Percentiles rank a stretch among this genome's conserved stretches.
Conservation (phyloP, 2,329 filamentous ascomycete genomes). For the Colletotrichum sublineola region DNA sequence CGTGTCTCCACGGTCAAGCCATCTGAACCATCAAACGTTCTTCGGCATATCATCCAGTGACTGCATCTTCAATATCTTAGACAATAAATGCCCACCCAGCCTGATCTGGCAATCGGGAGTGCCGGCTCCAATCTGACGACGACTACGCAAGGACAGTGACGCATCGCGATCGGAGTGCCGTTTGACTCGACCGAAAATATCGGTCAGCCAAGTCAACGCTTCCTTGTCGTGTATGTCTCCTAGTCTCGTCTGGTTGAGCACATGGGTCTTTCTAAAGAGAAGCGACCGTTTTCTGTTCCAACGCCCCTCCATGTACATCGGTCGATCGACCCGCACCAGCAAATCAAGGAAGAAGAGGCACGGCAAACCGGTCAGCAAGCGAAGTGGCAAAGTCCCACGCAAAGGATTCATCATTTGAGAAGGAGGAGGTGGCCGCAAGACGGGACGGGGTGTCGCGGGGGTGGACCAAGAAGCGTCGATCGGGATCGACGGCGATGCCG, state of each 20-base stretch:
- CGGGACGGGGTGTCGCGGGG: conserved; percentile 13
- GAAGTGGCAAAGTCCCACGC: conserved; percentile 2
- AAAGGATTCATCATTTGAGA: background rate
- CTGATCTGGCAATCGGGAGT: conserved; percentile 19
- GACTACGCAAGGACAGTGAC: background rate
- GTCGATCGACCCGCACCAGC: conserved; percentile 23
- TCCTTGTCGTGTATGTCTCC: background rate
- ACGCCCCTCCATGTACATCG: conserved; percentile 3
- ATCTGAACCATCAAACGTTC: conserved; percentile 34
- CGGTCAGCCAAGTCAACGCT: conserved; percentile 1
- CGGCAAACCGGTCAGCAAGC: background rate
- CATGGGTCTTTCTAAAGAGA: background rate
- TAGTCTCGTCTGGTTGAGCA: background rate
- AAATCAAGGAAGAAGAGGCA: background rate
- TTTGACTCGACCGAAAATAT: background rate
- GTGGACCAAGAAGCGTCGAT: conserved; percentile 20
- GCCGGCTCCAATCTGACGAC: conserved; percentile 13
- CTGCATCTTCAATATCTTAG: background rate
- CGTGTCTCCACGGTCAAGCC: conserved; percentile 1
- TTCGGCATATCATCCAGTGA: conserved; percentile 28
- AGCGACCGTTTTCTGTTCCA: conserved; percentile 30
- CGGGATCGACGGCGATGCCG: conserved; percentile 38
- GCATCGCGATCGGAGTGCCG: conserved; percentile 21
- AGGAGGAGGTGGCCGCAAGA: conserved; percentile 11
- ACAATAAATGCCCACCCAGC: background rate